Conservation (phyloP, 2,329 filamentous ascomycete species). For the Colletotrichum chlorophyti region DNA sequence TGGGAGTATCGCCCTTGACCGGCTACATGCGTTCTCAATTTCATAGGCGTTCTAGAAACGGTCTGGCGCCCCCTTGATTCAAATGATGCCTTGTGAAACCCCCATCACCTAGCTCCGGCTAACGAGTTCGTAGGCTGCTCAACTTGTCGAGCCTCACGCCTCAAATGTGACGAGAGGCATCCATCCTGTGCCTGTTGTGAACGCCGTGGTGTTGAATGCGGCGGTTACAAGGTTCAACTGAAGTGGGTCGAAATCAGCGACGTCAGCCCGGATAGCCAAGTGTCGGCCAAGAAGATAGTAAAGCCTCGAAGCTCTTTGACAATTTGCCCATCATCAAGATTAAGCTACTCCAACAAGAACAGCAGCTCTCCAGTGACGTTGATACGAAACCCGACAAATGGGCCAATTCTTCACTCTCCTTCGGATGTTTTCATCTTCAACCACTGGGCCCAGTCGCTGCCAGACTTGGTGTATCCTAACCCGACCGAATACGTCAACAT, state of each 20-base stretch:
- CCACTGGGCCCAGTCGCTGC: constrained; percentile 17
- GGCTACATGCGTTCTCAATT: no score
- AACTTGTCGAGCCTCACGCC: constrained; percentile 2
- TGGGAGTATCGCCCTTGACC: no score
- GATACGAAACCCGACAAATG: neutral
- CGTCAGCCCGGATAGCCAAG: neutral
- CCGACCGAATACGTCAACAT: constrained; percentile 2
- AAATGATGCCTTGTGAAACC: neutral
- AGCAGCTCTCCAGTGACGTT: neutral
- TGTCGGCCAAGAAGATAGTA: neutral
- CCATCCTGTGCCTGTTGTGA: constrained; percentile 3
- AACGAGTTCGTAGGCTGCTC: no score
- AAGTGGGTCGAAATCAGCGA: constrained; percentile 20
- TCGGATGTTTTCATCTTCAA: constrained; percentile 14
- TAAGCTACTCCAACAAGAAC: neutral
- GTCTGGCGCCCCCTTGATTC: neutral
- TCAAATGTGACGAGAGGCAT: constrained; percentile 18
- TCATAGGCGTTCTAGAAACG: neutral
- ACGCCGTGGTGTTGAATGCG: neutral
- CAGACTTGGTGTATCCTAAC: constrained; percentile 13
- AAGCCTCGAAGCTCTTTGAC: neutral
- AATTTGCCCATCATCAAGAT: neutral
- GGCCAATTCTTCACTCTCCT: neutral
- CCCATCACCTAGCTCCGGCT: no score
- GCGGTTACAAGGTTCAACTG: constrained; percentile 11